Evolutionary conservation across 805 yeast species (phyloP), one percentile per base, ranked within the genome.

Genomic region (Blastobotrys peoriensis): DNA sequence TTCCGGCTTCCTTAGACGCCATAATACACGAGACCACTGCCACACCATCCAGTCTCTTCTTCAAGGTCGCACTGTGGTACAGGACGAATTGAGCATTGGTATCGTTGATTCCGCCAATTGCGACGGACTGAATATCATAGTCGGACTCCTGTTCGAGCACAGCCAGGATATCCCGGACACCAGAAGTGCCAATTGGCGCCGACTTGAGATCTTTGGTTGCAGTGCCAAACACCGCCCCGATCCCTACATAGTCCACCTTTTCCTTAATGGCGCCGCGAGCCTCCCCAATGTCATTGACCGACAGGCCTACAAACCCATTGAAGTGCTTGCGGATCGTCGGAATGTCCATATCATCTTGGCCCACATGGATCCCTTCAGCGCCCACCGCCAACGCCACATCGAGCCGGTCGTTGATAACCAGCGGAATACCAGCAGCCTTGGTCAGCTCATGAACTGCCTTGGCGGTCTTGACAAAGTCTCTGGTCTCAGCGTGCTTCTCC

Each of bases 301-400:
- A 79, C 46, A 89, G 79, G 0, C 97, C 97, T 38, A 88, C 60
- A 47, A 88, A 79, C 0, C 96, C 96, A 9, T 87, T 62, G 5
- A 52, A 23, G 25, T 86, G 57, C 54, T 67, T 57, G 30, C 96
- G 64, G 1, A 78, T 93, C 33, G 71, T 54, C 1, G 55, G 55
- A 1, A 78, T 78, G 37, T 65, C 68, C 86, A 88, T 85, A 59
- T 88, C 97, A 43, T 81, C 88, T 61, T 88, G 96, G 0, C 97
- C 97, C 17, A 88, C 86, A 66, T 88, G 97, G 5, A 89, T 82
- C 28, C 95, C 95, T 51, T 86, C 96, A 2, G 95, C 95, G 53
- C 76, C 93, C 45, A 86, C 71, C 0, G 96, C 96, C 36, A 89
- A 65, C 0, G 96, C 96, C 9, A 89, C 86, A 58, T 88, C 97